phyloP scores from a whole-genome alignment of 495 filamentous ascomycete genomes.

The Penicillium riverlandense region DNA sequence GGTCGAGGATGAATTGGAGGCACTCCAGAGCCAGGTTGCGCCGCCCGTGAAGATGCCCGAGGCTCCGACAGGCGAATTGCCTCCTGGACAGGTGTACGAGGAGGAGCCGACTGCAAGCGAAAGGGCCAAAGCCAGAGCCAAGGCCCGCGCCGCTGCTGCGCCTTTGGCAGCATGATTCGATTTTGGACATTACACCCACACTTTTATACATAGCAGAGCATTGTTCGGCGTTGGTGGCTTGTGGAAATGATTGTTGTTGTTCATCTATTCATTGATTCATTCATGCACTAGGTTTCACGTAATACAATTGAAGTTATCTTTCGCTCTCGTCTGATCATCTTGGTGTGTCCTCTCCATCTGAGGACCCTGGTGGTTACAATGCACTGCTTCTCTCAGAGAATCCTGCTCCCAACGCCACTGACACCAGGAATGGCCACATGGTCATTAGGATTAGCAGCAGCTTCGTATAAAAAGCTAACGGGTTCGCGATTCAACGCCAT shows the following conservation, averaged over 20 bases:
- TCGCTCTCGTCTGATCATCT: neutral
- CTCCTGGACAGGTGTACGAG: constrained; percentile 17
- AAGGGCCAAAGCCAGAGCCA: constrained; percentile 31
- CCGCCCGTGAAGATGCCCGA: constrained; percentile 45
- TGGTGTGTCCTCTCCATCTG: neutral
- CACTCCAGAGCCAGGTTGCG: constrained; percentile 61
- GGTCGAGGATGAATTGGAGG: constrained; percentile 89
- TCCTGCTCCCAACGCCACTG: constrained; percentile 27
- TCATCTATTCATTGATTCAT: constrained; percentile 7
- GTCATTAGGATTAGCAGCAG: constrained; percentile 83
- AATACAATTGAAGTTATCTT: constrained; percentile 1
- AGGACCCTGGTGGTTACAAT: constrained; percentile 11
- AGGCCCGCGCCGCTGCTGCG: constrained; percentile 22
- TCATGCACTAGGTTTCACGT: constrained; percentile 3
- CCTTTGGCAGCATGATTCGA: constrained; percentile 13
- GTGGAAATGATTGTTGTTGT: constrained; percentile 1
- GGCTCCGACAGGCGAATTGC: constrained; percentile 42
- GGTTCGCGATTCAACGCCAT: constrained; percentile 79
- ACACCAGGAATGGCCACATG: constrained; percentile 53
- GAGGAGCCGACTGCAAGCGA: constrained; percentile 22
- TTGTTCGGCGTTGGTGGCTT: constrained; percentile 22
- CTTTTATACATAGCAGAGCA: constrained; percentile 3
- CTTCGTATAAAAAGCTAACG: constrained; percentile 82
- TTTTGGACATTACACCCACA: too few species aligned
- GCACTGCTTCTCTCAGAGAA: constrained; percentile 25